phyloP scores from a whole-genome alignment of 2,329 filamentous ascomycete species.

The Diaporthe ilicicola region DNA sequence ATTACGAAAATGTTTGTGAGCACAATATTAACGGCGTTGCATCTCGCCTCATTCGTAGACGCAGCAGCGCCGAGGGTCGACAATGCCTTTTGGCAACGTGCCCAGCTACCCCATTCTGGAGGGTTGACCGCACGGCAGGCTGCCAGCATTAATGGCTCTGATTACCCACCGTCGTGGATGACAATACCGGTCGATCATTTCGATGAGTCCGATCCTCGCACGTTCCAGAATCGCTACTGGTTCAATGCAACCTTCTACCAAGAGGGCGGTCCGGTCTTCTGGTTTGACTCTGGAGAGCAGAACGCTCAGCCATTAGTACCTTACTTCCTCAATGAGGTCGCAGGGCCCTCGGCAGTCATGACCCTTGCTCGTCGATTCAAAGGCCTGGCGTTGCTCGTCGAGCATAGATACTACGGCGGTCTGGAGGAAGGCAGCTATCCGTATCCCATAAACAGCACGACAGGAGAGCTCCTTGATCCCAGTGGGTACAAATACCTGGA shows the following conservation, averaged over 20 bases:
- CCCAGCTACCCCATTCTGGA: constrained; percentile 1
- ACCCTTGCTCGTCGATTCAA: constrained; percentile 36
- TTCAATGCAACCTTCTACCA: constrained; percentile 39
- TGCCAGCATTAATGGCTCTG: constrained; percentile 9
- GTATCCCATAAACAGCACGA: constrained; percentile 33
- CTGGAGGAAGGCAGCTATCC: constrained; percentile 34
- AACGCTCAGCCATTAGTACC: constrained; percentile 8
- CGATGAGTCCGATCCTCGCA: constrained; percentile 34
- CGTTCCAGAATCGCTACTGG: constrained; percentile 37
- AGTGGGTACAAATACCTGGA: constrained; percentile 37
- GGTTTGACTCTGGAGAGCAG: constrained; percentile 39
- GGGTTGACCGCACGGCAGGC: background rate
- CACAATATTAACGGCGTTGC: background rate
- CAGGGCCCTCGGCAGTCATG: constrained; percentile 30
- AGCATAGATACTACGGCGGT: constrained; percentile 40
- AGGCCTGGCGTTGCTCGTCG: constrained; percentile 38
- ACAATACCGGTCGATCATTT: constrained; percentile 39
- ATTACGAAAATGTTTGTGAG: background rate
- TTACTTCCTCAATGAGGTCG: constrained; percentile 31
- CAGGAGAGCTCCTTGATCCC: constrained; percentile 29
- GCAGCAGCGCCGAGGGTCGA: background rate
- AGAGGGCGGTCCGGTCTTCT: constrained; percentile 37
- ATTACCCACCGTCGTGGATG: constrained; percentile 26
- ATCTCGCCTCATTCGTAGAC: background rate
- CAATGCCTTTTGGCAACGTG: background rate